Conservation (phyloP, 768 basidiomycete genomes). For the Rhodosporidiobolus odoratus region DNA sequence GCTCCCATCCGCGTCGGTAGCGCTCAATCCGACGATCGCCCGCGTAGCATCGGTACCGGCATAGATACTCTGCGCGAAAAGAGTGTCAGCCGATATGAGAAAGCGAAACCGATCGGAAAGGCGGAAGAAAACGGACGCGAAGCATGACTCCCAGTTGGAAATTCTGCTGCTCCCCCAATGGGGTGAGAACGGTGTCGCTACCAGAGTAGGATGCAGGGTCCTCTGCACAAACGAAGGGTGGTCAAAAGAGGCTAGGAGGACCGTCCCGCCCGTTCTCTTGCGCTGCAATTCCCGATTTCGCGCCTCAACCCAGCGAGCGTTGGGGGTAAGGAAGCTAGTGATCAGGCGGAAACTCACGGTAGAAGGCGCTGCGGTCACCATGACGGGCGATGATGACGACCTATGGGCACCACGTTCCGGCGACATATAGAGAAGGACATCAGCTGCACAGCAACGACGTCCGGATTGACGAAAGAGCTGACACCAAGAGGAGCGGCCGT, state of each 20-base stretch:
- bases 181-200: conserved; percentile 56
- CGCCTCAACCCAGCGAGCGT: too few relatives aligned
- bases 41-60: conserved; percentile 61
- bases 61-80: conserved; percentile 49
- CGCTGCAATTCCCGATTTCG: too few relatives aligned
- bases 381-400: conserved; percentile 69
- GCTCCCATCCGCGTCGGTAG: conserved; percentile 56
- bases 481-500: conserved; percentile 15
- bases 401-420: not conserved
- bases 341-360: conserved; percentile 28
- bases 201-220: conserved; percentile 23
- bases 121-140: conserved; percentile 43
- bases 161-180: conserved; percentile 53
- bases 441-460: not conserved
- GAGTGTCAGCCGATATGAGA: not conserved
- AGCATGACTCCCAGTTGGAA: conserved; percentile 53
- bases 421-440: not conserved
- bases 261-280: not conserved
- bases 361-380: conserved; percentile 46
- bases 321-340: too few relatives aligned
- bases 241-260: not conserved
- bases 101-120: not conserved
- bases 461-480: not conserved
- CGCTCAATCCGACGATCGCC: conserved; percentile 55
- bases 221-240: conserved; percentile 1